Base-by-base conservation (phyloP, 257 asterid species). In the Solanum chaucha region DNA sequence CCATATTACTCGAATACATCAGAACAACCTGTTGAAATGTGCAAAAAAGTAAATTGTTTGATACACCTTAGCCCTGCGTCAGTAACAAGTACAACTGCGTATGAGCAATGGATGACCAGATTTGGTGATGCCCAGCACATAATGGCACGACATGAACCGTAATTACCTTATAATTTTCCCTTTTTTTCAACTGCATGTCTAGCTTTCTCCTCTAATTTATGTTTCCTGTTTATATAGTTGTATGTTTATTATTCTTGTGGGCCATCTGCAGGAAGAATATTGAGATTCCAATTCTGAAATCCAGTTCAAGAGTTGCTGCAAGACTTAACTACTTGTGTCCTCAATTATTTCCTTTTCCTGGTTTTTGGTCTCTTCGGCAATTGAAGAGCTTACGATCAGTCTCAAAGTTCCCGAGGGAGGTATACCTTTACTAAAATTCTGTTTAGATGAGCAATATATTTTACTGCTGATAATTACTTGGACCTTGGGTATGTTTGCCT, bases 101-200 rank as follows among this genome's bases (percentile, higher is more conserved):
- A 95, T 88, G 92, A 87, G 87, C 90, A n/a, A 40, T 95, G 98
- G 98, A 97, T 95, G 98, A 90, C 94, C 48, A 94, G 88, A 90
- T 94, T 97, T 87, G 94, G 96, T 38, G 94, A 88, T 38, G 97
- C 99, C 84, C 97, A 93, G 89, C 99, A 97, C 90, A 94, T 97
- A 89, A 93, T 97, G 98, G 99, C 98, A 72, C 95, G 99, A 86
- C 99, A 97, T 88, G 96, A 94, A 87, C 91, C 73, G 98, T 95
- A 87, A 85, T 96, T 91, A 22, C 61, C 19, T 77, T 36, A 22
- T 46, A 67, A 36, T 74, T 0, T 74, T 83, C 40, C 19, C 61
- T 46, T 71, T 71, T 87, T 89, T 17, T 2, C 61, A 24, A 61
- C 68, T 88, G 78, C 68, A 80, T 51, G 30, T 85, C 22, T 61